phyloP scores from a whole-genome alignment of 2,329 filamentous ascomycete species.

The Colletotrichum eleusines region DNA sequence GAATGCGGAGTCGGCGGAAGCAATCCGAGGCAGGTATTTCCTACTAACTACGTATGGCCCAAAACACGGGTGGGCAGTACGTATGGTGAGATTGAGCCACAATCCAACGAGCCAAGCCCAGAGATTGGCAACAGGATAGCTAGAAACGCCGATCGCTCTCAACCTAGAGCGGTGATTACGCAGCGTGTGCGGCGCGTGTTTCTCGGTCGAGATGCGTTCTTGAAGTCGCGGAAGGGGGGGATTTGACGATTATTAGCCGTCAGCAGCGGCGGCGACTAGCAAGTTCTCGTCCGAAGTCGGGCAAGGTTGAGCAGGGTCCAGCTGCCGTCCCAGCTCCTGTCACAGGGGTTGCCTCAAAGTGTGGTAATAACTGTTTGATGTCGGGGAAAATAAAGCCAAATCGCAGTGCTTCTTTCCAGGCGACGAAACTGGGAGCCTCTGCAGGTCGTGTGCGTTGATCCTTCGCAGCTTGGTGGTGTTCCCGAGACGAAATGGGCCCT shows the following conservation, averaged over 20 bases:
- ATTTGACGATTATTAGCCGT: conserved; percentile 9
- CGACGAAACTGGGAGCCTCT: conserved; percentile 9
- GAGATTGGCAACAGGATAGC: conserved; percentile 3
- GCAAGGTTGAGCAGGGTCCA: conserved; percentile 25
- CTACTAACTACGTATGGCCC: conserved; percentile 12
- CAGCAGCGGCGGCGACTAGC: not conserved
- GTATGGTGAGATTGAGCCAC: conserved; percentile 29
- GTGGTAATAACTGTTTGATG: conserved; percentile 15
- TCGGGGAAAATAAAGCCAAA: conserved; percentile 14
- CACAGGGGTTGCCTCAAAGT: conserved; percentile 24
- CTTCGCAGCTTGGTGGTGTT: not conserved
- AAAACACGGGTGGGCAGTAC: conserved; percentile 10
- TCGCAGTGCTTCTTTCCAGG: not conserved
- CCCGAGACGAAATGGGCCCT: not conserved
- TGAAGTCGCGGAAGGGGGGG: not conserved
- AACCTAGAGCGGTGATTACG: not conserved
- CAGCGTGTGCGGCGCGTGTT: not conserved
- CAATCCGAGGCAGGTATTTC: conserved; percentile 31
- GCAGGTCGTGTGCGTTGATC: conserved; percentile 2
- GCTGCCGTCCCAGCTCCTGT: conserved; percentile 39
- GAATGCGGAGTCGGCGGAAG: conserved; percentile 36
- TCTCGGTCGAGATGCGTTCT: not conserved
- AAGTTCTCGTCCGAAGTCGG: conserved; percentile 33
- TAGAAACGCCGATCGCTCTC: not conserved
- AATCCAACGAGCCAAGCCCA: conserved; percentile 25